A percentile compares a stretch with the other conserved stretches of the same genome.
These are phyloP conservation scores for Priceomyces melissophilus DNA, from an alignment of 805 yeast genomes.

Conservation along the genomic window DNA sequence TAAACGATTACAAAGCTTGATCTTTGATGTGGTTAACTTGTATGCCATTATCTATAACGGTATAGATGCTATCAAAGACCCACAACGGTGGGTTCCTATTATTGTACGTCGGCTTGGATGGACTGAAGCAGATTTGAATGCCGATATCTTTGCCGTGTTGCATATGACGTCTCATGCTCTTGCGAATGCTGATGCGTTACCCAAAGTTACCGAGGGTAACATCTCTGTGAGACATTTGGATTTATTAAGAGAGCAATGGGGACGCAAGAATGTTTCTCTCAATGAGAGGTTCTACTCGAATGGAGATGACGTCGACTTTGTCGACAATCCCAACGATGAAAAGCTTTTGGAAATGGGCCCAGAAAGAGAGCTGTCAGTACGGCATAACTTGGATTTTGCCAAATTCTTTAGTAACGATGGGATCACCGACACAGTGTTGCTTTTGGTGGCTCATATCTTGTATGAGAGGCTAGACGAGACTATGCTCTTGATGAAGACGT, in stretches of 20 bases:
- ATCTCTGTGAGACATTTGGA: conserved; percentile 28
- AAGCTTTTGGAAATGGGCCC: not conserved
- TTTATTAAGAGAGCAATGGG: conserved; percentile 25
- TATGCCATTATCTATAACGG: conserved; percentile 21
- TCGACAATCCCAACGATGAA: not conserved
- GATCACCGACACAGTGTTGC: conserved; percentile 22
- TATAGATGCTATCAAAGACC: conserved; percentile 23
- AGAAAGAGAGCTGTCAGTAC: conserved; percentile 12
- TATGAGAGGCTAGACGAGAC: conserved; percentile 28
- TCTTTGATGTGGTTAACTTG: conserved; percentile 25
- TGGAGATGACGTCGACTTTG: not conserved
- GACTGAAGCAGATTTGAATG: conserved; percentile 23
- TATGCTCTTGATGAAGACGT: conserved; percentile 23
- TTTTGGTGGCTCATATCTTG: conserved; percentile 27
- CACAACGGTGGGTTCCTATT: conserved; percentile 24
- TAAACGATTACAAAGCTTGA: conserved; percentile 15
- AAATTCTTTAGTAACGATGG: conserved; percentile 30
- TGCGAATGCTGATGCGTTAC: conserved; percentile 21
- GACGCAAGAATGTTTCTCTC: conserved; percentile 16
- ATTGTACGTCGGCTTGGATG: conserved; percentile 28
- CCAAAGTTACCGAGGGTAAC: conserved; percentile 30
- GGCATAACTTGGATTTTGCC: conserved; percentile 20
- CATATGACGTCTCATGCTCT: conserved; percentile 30
- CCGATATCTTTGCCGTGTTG: conserved; percentile 25
- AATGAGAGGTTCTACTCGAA: conserved; percentile 21